phyloP scores from a whole-genome alignment of 1,139 yeast species.

The Candida sanyaensis region DNA sequence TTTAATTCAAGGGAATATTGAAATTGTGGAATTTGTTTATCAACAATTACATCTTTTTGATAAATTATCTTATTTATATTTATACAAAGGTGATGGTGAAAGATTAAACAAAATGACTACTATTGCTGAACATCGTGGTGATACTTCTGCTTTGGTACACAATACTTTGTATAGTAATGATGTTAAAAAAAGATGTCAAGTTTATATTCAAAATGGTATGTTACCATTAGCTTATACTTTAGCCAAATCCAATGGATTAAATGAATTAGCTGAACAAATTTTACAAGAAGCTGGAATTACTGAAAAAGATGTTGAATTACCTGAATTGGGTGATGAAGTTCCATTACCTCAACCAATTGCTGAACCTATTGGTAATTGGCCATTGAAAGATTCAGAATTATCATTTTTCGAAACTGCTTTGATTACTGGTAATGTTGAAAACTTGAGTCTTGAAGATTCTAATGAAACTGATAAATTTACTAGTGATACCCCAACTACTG shows the following conservation, averaged over 20 bases:
- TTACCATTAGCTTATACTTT: slow-evolving; percentile 89
- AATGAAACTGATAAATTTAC: slow-evolving; percentile 20
- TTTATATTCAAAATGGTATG: slow-evolving; percentile 78
- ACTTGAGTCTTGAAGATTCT: slow-evolving; percentile 52
- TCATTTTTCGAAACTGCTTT: slow-evolving; percentile 87
- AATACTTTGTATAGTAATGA: slow-evolving; percentile 80
- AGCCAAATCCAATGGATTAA: slow-evolving; percentile 85
- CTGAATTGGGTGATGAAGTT: slow-evolving; percentile 48
- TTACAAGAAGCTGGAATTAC: slow-evolving; percentile 68
- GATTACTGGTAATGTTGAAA: slow-evolving; percentile 71
- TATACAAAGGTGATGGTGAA: slow-evolving; percentile 75
- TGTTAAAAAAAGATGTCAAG: slow-evolving; percentile 71
- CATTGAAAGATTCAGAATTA: slow-evolving; percentile 68
- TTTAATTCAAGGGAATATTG: slow-evolving; percentile 82
- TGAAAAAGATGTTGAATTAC: slow-evolving; percentile 62
- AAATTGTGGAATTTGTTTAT: slow-evolving; percentile 82
- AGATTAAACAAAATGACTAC: slow-evolving; percentile 82
- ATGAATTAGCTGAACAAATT: slow-evolving; percentile 70
- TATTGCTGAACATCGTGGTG: slow-evolving; percentile 89
- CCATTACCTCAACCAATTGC: slow-evolving; percentile 49
- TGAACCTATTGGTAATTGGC: slow-evolving; percentile 70
- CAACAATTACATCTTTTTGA: slow-evolving; percentile 88
- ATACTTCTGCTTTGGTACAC: slow-evolving; percentile 76
- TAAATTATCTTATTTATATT: slow-evolving; percentile 83
- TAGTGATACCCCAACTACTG: slow-evolving; percentile 8